Evolutionary conservation across 371 early-diverging fungal genomes (phyloP).

Genomic region (Blakeslea trispora): DNA sequence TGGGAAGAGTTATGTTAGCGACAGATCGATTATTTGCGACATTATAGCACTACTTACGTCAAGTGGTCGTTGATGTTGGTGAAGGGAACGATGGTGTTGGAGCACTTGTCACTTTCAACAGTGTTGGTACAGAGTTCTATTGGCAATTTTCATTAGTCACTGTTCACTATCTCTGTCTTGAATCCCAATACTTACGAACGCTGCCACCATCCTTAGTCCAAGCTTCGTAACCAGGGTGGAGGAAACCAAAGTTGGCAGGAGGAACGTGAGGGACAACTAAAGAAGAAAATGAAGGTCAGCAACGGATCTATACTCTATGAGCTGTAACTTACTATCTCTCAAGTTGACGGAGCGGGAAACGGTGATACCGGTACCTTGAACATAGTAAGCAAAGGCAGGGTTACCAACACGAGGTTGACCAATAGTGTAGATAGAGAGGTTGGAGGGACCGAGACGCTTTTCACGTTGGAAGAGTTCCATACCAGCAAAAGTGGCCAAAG

Average conservation of each 20-base stretch:
- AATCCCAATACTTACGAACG: constrained; percentile 14
- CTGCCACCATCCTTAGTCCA: constrained; percentile 35
- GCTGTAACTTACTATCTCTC: constrained; percentile 33
- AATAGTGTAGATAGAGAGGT: constrained; percentile 19
- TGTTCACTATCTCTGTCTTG: background rate
- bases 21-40: background rate
- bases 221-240: constrained; percentile 47
- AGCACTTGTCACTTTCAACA: constrained; percentile 15
- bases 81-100: constrained; percentile 30
- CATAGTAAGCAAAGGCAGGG: constrained; percentile 39
- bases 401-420: constrained; percentile 59
- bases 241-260: constrained; percentile 45
- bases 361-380: constrained; percentile 34
- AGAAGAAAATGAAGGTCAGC: background rate
- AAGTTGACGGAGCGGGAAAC: constrained; percentile 47
- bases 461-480: constrained; percentile 30
- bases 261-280: constrained; percentile 55
- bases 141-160: background rate
- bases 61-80: constrained; percentile 23
- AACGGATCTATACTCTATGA: too few species aligned
- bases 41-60: constrained; percentile 11
- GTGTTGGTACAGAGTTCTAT: constrained; percentile 20
- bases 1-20: background rate
- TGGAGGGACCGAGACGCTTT: constrained; percentile 6
- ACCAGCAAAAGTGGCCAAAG: constrained; percentile 27